Evolutionary conservation across 2,329 filamentous ascomycete genomes (phyloP).

Genomic region (Apiospora aurea): DNA sequence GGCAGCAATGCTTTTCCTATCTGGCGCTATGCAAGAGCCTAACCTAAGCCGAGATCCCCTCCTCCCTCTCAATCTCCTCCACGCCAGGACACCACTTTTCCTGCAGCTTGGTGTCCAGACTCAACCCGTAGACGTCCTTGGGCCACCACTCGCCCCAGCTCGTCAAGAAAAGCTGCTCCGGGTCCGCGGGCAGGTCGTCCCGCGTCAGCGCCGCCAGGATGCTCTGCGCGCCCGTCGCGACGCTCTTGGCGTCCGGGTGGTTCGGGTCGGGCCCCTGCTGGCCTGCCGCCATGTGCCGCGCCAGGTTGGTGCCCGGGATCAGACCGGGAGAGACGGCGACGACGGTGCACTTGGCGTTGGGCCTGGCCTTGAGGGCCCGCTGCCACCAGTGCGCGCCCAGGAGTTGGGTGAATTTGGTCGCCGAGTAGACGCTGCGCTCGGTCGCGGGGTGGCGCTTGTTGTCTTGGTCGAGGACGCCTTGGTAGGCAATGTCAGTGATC

Average conservation of each 20-base stretch:
- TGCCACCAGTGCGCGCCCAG: slow-evolving; percentile 64
- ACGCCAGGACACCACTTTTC: slow-evolving; percentile 58
- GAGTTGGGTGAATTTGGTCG: slow-evolving; percentile 59
- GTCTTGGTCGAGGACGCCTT: slow-evolving; percentile 31
- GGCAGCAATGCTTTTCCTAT: too few species aligned
- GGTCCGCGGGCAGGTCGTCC: slow-evolving; percentile 55
- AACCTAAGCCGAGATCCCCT: slow-evolving; percentile 32
- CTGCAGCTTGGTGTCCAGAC: slow-evolving; percentile 55
- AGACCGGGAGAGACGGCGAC: slow-evolving; percentile 62
- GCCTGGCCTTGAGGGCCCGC: slow-evolving; percentile 52
- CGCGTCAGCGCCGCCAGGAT: slow-evolving; percentile 52
- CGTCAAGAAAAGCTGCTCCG: slow-evolving; percentile 60
- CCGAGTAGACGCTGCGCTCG: slow-evolving; percentile 45
- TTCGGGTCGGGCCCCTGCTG: not conserved
- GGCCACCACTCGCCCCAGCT: slow-evolving; percentile 66
- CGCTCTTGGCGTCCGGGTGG: slow-evolving; percentile 6
- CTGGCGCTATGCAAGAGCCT: too few species aligned
- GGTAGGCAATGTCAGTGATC: not conserved
- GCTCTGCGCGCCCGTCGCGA: slow-evolving; percentile 46
- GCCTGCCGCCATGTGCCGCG: not conserved
- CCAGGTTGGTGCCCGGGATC: slow-evolving; percentile 55
- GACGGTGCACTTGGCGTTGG: slow-evolving; percentile 48
- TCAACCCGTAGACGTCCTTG: slow-evolving; percentile 49
- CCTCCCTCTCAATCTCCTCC: slow-evolving; percentile 57
- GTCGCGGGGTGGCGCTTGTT: slow-evolving; percentile 46